These are phyloP conservation scores for Citrus cavaleriei DNA, from an alignment of 345 rosid genomes.

Conservation along the genomic window DNA sequence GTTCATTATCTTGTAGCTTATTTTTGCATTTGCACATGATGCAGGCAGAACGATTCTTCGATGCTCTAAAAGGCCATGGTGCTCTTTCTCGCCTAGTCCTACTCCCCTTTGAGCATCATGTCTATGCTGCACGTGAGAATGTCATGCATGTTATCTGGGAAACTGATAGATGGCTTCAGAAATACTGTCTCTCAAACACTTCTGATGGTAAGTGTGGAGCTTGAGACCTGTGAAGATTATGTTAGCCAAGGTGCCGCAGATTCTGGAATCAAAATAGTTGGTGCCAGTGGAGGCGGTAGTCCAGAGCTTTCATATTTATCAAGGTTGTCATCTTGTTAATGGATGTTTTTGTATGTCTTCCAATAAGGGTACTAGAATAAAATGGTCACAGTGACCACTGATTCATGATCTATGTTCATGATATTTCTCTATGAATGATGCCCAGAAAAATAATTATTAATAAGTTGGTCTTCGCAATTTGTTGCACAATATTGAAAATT, in stretches of 20 bases:
- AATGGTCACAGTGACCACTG: background rate
- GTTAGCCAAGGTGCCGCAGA: slow-evolving; percentile 32
- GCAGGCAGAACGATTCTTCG: slow-evolving; percentile 95
- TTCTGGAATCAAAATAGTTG: slow-evolving; percentile 40
- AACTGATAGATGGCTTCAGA: slow-evolving; percentile 93
- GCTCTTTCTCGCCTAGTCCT: slow-evolving; percentile 85
- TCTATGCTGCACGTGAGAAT: slow-evolving; percentile 90
- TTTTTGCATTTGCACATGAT: slow-evolving; percentile 14
- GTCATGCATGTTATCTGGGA: slow-evolving; percentile 99
- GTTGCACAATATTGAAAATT: no score
- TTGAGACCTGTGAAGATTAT: slow-evolving; percentile 29
- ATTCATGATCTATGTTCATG: background rate
- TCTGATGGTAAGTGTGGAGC: slow-evolving; percentile 43
- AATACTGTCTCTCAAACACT: slow-evolving; percentile 63
- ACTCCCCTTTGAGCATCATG: slow-evolving; percentile 94
- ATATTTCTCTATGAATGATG: no score
- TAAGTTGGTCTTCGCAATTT: no score
- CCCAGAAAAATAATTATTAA: no score
- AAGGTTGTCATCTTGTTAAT: slow-evolving; percentile 59
- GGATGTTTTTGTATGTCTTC: background rate
- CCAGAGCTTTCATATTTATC: slow-evolving; percentile 40
- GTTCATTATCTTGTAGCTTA: background rate
- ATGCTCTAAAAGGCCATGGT: slow-evolving; percentile 95
- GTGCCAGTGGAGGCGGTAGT: slow-evolving; percentile 57
- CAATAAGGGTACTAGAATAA: background rate